phyloP scores from a whole-genome alignment of 805 yeast species.

The Yamadazyma phyllophila region DNA sequence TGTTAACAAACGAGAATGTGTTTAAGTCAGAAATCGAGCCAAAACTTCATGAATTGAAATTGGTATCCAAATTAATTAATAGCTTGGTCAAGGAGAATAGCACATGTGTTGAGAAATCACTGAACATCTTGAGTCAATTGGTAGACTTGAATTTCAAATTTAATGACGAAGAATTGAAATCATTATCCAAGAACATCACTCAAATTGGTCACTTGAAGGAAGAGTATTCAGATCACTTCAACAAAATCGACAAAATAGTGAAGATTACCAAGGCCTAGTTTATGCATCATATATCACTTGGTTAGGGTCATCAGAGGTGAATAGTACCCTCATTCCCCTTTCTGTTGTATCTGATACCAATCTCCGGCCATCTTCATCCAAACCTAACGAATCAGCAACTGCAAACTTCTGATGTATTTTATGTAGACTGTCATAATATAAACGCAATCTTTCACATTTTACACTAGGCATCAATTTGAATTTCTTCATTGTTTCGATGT shows the following conservation, averaged over 20 bases:
- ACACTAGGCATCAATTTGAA: conserved; percentile 56
- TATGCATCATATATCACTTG: conserved; percentile 30
- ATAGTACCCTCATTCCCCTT: conserved; percentile 43
- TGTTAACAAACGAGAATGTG: conserved; percentile 48
- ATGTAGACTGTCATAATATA: conserved; percentile 40
- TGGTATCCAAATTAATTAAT: conserved; percentile 32
- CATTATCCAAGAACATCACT: conserved; percentile 34
- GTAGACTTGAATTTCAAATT: conserved; percentile 44
- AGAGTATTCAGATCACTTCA: conserved; percentile 52
- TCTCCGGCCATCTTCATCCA: conserved; percentile 42
- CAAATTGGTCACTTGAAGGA: conserved; percentile 44
- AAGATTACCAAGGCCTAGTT: background rate
- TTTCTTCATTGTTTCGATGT: conserved; percentile 50
- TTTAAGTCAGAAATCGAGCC: conserved; percentile 37
- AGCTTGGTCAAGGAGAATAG: conserved; percentile 38
- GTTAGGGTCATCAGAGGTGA: conserved; percentile 50
- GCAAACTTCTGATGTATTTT: conserved; percentile 26
- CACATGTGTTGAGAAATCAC: conserved; percentile 55
- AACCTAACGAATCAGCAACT: conserved; percentile 29
- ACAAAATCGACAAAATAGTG: conserved; percentile 46
- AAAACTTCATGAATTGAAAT: conserved; percentile 35
- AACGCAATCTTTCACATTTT: conserved; percentile 45
- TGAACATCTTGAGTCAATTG: conserved; percentile 50
- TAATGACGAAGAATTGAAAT: conserved; percentile 38
- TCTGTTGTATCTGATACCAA: conserved; percentile 53